Evolutionary conservation across 352 stramenopile species (phyloP).

Genomic region (Globisporangium okanoganense): DNA sequence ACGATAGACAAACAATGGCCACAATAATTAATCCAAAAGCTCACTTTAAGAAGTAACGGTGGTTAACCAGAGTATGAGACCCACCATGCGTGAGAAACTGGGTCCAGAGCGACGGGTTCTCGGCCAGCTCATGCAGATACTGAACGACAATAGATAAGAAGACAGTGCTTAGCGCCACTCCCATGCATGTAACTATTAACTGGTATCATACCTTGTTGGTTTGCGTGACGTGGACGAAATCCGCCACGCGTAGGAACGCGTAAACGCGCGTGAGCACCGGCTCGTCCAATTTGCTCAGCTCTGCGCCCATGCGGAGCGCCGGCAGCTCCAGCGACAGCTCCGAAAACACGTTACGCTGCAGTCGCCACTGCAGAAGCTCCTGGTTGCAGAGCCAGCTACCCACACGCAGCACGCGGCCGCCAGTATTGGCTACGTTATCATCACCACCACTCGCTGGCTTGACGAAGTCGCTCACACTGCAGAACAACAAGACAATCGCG

Average conservation of each 20-base stretch:
- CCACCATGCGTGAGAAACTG: constrained; percentile 29
- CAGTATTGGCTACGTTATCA: neutral
- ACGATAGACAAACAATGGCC: neutral
- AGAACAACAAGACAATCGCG: neutral
- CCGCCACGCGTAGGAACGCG: constrained; percentile 24
- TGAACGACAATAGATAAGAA: neutral
- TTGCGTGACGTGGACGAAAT: constrained; percentile 31
- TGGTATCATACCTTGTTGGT: constrained; percentile 29
- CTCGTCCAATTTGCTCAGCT: constrained; percentile 37
- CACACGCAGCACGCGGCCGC: constrained; percentile 13
- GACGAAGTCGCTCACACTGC: constrained; percentile 40
- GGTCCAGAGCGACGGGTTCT: constrained; percentile 24
- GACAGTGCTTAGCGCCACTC: no score
- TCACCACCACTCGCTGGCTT: constrained; percentile 9
- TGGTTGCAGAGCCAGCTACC: constrained; percentile 31
- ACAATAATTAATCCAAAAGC: neutral
- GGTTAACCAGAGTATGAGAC: neutral
- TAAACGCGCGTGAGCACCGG: constrained; percentile 23
- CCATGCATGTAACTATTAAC: no score
- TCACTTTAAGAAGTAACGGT: neutral
- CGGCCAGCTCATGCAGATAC: constrained; percentile 7
- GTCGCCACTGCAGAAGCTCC: constrained; percentile 40
- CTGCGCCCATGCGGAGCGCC: constrained; percentile 25
- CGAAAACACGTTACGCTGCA: constrained; percentile 41
- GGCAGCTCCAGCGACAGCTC: constrained; percentile 17